Evolutionary conservation across 495 filamentous ascomycete genomes (phyloP), one percentile per base, ranked within the genome.

Genomic region (Aspergillus taichungensis): DNA sequence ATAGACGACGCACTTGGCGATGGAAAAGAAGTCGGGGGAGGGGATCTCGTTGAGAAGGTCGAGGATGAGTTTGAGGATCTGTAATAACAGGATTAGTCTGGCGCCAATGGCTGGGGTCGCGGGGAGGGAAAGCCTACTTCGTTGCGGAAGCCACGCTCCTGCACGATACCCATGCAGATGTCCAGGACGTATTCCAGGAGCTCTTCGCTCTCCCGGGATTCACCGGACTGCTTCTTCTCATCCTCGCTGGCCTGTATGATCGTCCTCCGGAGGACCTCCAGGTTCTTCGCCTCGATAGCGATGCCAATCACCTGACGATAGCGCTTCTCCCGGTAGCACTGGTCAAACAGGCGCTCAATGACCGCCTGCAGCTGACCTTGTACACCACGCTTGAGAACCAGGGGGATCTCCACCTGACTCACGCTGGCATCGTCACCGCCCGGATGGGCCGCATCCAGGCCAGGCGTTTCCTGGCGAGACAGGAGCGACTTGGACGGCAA

Each of bases 301-400:
- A 99, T 96, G 41, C 94, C 94, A 47, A 99, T 90, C n/a, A 97
- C 94, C 63, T 97, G 94, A 46, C 87, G 79, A 68, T 95, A 99
- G 40, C 88, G 81, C 45, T 84, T 88, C 54, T 88, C 81, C 45
- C 76, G 71, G 57, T 95, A 85, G 66, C 92, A 95, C 60, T 78
- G 84, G 65, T 95, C 87, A 51, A 99, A 97, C 38, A 99, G 68
- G 24, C 86, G 77, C 60, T 95, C 81, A 45, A 97, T 91, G 18
- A 94, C 79, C 27, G 67, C 63, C 50, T 96, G 83, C 43, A 99
- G 69, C 34, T 84, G 85, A 18, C 75, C 73, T 59, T 90, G 83
- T 5, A 80, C 74, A 42, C 67, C 69, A 43, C 72, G 62, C 46
- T 75, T 70, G 37, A 81, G 54, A 13, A 77, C 74, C 8, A 80